Base-by-base conservation (phyloP, 192 early-diverging fungal genomes). In the Coemansia sp. region DNA sequence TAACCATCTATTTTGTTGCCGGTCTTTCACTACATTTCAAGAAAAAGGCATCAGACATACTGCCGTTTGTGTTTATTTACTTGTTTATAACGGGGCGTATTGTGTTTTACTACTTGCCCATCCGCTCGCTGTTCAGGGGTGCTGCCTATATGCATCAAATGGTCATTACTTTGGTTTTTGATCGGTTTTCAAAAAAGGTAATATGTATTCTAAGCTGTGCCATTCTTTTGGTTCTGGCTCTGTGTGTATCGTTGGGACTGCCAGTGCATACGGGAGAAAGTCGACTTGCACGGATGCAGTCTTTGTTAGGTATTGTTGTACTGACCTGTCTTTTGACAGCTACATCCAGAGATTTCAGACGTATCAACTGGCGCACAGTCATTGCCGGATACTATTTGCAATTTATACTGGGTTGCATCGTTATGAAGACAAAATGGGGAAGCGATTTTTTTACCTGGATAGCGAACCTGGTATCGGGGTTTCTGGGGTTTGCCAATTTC, bases 301-400 rank as follows among this genome's bases (percentile, higher is more conserved):
- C 90, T 25, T 72, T 91, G 48, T 78, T 85, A 60, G 92, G 94
- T 32, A 78, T 94, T 59, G 5, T 87, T 25, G 52, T 92, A 48
- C 85, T 91, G 42, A 66, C 89, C 12, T 66, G 48, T 7, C n/a
- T 80, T 12, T 65, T 90, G 30, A 82, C 68, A 45, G 66, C 56
- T 17, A 77, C 83, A n/a, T 96, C 92, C 11, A 73, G 68, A 50
- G 78, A 92, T 73, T 85, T 83, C 59, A 80, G 58, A 56, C 65
- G 77, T n/a, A 88, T 95, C 66, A 84, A 87, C 73, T 91, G 91
- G 89, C 85, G 86, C 70, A 93, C 91, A 4, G 86, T 94, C 14
- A 71, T 83, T 34, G 73, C 82, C 42, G 91, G 90, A 34, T 77
- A 92, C 32, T 69, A 90, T 42, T 30, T 90, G 55, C 92, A 95